Percentiles rank a stretch among this genome's conserved stretches.
These are phyloP conservation scores for Penicillium ucsense DNA, from an alignment of 495 filamentous ascomycete species.

Conservation along the genomic window DNA sequence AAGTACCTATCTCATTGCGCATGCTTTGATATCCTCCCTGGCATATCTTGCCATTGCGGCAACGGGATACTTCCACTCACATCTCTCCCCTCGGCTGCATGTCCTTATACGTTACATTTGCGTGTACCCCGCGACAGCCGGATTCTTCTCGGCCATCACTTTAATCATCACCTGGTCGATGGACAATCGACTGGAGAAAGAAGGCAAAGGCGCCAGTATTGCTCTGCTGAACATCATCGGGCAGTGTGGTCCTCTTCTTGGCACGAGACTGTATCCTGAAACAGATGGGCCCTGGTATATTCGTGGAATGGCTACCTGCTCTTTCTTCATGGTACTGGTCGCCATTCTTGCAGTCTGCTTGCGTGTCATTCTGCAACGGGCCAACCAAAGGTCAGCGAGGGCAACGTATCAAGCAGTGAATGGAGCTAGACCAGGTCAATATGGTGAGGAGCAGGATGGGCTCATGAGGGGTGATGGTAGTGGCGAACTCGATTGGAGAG, in stretches of 20 bases:
- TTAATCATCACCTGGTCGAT: conserved; percentile 58
- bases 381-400: conserved; percentile 24
- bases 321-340: conserved; percentile 46
- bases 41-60: conserved; percentile 51
- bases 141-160: conserved; percentile 54
- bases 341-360: conserved; percentile 36
- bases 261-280: conserved; percentile 50
- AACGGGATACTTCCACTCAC: conserved; percentile 29
- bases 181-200: conserved; percentile 49
- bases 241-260: conserved; percentile 53
- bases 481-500: neutral
- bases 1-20: conserved; percentile 40
- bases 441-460: conserved; percentile 26
- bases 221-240: conserved; percentile 50
- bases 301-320: conserved; percentile 47
- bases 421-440: conserved; percentile 7
- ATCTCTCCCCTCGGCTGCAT: conserved; percentile 17
- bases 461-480: conserved; percentile 23
- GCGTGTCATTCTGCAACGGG: conserved; percentile 33
- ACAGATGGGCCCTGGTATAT: conserved; percentile 49
- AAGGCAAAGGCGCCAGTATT: conserved; percentile 47
- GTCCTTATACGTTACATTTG: conserved; percentile 43
- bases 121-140: conserved; percentile 47
- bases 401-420: conserved; percentile 14
- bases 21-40: conserved; percentile 44